Base-by-base conservation (phyloP, 305 asterid species). In the Ilex paraguariensis region DNA sequence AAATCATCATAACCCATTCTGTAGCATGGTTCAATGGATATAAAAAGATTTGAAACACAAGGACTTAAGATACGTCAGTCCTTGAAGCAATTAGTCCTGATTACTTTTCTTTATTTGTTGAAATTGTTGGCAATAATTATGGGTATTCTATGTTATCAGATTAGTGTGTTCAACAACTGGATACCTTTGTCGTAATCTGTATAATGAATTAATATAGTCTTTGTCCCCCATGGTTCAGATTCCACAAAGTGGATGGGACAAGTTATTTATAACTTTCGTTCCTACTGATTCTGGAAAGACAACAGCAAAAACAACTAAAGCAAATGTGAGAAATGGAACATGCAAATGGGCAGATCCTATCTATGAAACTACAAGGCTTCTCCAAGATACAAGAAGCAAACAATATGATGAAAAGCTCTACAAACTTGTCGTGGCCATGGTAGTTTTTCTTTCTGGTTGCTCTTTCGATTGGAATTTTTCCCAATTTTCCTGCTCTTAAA, bases 301-400 rank as follows among this genome's bases (percentile, higher is more conserved):
- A 61, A 81, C 88, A 31, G 82, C 97, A 59, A 94, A 94, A 75
- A 94, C 99, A 62, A 86, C 95, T 62, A 94, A 94, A 85, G 91
- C 98, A 67, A 85, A 84, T 70, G 98, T 84, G 60, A 79, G 97
- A 79, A 94, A 87, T 69, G 97, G 99, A 66, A 78, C 95, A 52
- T 94, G 99, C 74, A 94, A 90, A 83, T 94, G 99, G 98, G 93
- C 90, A 3, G 99, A 90, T 77, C 99, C 99, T 73, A 94, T 94
- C 66, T 94, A 94, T 68, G 99, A 90, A 82, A 94, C 98, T 52
- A 86, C 99, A 14, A 79, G 95, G 84, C 96, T 94, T 71, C 93
- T 90, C 64, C 95, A 90, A 81, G 95, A 94, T 77, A 75, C 90
- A 59, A 87, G 82, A 75, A 88, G 64, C 95, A 94, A 83, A 77